A percentile compares a stretch with the other conserved stretches of the same genome.
These are phyloP conservation scores for Diplodia mutila DNA, from an alignment of 2,329 filamentous ascomycete genomes.

Conservation along the genomic window DNA sequence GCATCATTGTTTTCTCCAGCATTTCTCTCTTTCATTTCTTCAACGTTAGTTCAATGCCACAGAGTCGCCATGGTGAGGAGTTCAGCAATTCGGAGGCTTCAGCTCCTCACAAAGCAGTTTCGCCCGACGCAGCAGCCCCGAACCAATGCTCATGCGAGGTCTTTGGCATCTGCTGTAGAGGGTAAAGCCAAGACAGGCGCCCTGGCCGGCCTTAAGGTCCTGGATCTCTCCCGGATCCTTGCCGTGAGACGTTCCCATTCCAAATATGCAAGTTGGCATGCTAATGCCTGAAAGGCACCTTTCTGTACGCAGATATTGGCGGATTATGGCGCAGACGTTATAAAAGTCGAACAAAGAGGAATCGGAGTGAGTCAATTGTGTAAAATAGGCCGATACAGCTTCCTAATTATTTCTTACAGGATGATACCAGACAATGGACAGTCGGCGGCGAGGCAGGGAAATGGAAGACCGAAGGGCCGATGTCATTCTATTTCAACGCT, in stretches of 20 bases:
- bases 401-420: constrained; percentile 11
- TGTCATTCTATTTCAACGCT: constrained; percentile 50
- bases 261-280: not conserved
- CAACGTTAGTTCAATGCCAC: not conserved
- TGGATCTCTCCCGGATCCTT: constrained; percentile 21
- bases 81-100: constrained; percentile 1
- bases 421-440: constrained; percentile 41
- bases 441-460: constrained; percentile 35
- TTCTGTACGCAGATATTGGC: constrained; percentile 28
- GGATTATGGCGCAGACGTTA: constrained; percentile 35
- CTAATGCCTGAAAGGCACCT: constrained; percentile 18
- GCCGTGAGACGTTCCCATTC: not conserved
- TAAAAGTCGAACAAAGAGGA: constrained; percentile 48
- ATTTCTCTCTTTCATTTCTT: not conserved
- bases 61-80: not conserved
- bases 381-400: not conserved
- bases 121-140: not conserved
- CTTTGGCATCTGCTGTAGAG: not conserved
- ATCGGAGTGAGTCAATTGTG: constrained; percentile 27
- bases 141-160: not conserved
- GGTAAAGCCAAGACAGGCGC: not conserved
- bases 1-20: not conserved
- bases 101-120: constrained; percentile 3
- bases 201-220: constrained; percentile 21
- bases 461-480: constrained; percentile 35